Conservation (phyloP, 192 early-diverging fungal species). For the Rhizoclosmatium sp. region DNA sequence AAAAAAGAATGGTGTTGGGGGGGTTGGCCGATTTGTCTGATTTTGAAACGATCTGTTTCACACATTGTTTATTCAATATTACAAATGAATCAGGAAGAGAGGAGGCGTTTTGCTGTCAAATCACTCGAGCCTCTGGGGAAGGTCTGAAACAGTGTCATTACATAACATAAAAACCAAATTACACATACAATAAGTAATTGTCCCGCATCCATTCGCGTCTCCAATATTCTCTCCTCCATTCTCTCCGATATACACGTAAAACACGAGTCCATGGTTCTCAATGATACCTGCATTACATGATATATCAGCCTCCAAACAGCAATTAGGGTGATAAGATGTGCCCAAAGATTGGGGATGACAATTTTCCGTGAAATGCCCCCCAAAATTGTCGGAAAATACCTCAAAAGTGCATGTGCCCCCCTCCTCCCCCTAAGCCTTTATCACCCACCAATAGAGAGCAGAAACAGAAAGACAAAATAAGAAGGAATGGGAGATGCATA, state of each 20-base stretch:
- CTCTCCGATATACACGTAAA: constrained; percentile 40
- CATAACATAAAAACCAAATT: too few relatives aligned
- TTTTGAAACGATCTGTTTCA: too few relatives aligned
- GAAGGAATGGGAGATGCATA: neutral
- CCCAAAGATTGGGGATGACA: too few relatives aligned
- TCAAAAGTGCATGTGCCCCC: too few relatives aligned
- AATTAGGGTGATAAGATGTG: too few relatives aligned
- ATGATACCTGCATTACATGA: constrained; percentile 33
- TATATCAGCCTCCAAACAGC: neutral
- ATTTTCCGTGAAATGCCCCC: too few relatives aligned
- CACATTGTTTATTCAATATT: neutral
- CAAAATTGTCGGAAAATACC: too few relatives aligned
- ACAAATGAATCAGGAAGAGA: neutral
- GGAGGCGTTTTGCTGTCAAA: neutral
- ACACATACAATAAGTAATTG: constrained; percentile 27
- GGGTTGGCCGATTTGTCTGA: too few relatives aligned
- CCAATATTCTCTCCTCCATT: constrained; percentile 26
- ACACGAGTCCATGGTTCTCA: constrained; percentile 44
- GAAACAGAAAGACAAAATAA: neutral
- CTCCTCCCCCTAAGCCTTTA: too few relatives aligned
- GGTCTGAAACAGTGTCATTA: too few relatives aligned
- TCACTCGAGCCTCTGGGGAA: neutral
- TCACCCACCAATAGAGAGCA: too few relatives aligned
- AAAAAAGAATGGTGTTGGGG: neutral
- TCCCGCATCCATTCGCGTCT: constrained; percentile 28